A percentile compares a stretch with the other conserved stretches of the same genome.
These are phyloP conservation scores for Calocybe gambosa DNA, from an alignment of 1,284 basidiomycete species.

Conservation along the genomic window DNA sequence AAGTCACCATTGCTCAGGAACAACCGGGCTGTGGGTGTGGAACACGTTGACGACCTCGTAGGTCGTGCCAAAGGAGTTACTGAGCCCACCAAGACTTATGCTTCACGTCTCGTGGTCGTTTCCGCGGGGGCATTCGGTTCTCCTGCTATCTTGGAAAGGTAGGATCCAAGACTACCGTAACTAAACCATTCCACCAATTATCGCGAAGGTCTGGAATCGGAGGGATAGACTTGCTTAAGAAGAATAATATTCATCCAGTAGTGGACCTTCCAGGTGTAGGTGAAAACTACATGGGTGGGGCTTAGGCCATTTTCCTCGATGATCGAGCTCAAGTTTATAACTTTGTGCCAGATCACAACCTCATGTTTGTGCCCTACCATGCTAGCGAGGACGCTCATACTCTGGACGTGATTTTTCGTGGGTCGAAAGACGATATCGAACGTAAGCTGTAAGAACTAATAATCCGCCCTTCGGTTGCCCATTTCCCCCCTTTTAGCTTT, in stretches of 20 bases:
- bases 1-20: conserved; percentile 27
- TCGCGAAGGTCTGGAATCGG: conserved; percentile 29
- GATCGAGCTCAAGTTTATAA: not conserved
- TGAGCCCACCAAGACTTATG: conserved; percentile 21
- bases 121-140: conserved; percentile 49
- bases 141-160: conserved; percentile 43
- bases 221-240: conserved; percentile 28
- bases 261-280: conserved; percentile 49
- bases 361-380: conserved; percentile 28
- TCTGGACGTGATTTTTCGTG: conserved; percentile 35
- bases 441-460: conserved; percentile 19
- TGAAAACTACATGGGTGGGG: conserved; percentile 34
- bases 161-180: not conserved
- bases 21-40: conserved; percentile 48
- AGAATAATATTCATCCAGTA: conserved; percentile 28
- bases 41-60: conserved; percentile 39
- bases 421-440: conserved; percentile 25
- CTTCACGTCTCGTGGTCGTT: conserved; percentile 38
- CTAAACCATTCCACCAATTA: not conserved
- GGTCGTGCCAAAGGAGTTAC: conserved; percentile 8
- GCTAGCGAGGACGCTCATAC: conserved; percentile 33
- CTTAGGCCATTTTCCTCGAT: not conserved
- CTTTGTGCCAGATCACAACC: conserved; percentile 38
- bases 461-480: not conserved
- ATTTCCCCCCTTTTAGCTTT: conserved; percentile 23